Percentiles rank a stretch among this genome's conserved stretches.
phyloP scores from a whole-genome alignment of 306 rosid species.

The Cucumis hystrix region DNA sequence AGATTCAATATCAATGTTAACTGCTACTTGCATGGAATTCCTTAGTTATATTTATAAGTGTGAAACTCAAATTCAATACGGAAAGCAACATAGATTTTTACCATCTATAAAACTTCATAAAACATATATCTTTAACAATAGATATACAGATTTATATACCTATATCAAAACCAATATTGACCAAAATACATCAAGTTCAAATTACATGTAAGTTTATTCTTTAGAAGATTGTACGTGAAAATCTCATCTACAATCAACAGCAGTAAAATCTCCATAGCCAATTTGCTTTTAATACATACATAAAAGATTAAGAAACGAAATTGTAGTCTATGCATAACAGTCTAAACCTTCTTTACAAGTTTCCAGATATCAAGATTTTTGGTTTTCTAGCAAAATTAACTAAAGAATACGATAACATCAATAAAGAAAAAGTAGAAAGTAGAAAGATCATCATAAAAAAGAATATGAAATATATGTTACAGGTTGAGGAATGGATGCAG shows the following conservation, averaged over 20 bases:
- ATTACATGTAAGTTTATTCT: not conserved
- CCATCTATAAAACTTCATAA: not conserved
- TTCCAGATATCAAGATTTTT: not conserved
- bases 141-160: not conserved
- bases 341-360: not conserved
- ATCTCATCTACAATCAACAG: not conserved
- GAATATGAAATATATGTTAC: too few relatives aligned
- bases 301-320: not conserved
- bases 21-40: conserved; percentile 28
- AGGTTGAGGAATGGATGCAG: too few relatives aligned
- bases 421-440: too few relatives aligned
- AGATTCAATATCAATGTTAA: conserved; percentile 42
- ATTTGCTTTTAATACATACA: not conserved
- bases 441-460: too few relatives aligned
- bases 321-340: not conserved
- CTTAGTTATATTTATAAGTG: not conserved
- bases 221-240: not conserved
- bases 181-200: not conserved
- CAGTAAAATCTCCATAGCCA: not conserved
- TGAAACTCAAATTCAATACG: not conserved
- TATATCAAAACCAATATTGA: not conserved
- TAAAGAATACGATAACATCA: too few relatives aligned
- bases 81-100: not conserved
- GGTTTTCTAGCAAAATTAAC: not conserved
- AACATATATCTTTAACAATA: not conserved